These are phyloP conservation scores for Brettanomyces anomalus DNA, from an alignment of 805 yeast species.

Conservation along the genomic window DNA sequence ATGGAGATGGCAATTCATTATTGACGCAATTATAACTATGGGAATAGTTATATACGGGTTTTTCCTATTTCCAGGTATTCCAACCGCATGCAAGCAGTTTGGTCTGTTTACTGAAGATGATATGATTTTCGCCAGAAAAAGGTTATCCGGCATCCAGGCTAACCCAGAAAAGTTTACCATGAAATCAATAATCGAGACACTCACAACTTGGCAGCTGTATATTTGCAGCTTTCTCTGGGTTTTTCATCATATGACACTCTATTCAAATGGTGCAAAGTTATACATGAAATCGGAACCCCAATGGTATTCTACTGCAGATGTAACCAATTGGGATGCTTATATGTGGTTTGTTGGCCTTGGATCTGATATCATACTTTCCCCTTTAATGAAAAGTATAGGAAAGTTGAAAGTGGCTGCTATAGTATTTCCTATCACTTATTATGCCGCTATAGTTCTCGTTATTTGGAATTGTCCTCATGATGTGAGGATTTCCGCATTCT, in stretches of 20 bases:
- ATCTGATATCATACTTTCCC: conserved; percentile 21
- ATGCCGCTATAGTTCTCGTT: conserved; percentile 7
- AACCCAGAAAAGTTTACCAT: conserved; percentile 34
- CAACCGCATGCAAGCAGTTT: conserved; percentile 21
- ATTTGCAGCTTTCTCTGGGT: conserved; percentile 15
- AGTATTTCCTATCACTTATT: conserved; percentile 6
- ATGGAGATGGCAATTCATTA: conserved; percentile 69
- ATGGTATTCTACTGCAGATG: conserved; percentile 7
- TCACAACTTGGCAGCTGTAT: conserved; percentile 33
- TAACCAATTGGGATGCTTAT: conserved; percentile 12
- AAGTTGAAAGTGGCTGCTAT: conserved; percentile 7
- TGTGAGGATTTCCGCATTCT: conserved; percentile 33
- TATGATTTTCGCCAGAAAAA: conserved; percentile 35
- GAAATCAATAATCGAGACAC: conserved; percentile 32
- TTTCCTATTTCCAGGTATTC: conserved; percentile 49
- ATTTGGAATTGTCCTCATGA: conserved; percentile 8
- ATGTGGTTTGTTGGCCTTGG: conserved; percentile 11
- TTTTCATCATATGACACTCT: conserved; percentile 27
- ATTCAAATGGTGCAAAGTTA: conserved; percentile 19
- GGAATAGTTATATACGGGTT: conserved; percentile 53
- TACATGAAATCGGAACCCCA: conserved; percentile 14
- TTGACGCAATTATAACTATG: conserved; percentile 53
- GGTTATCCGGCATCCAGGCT: conserved; percentile 27
- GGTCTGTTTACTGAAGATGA: conserved; percentile 34
- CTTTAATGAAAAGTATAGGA: conserved; percentile 32